phyloP scores from a whole-genome alignment of 345 rosid genomes.

The rapeseed (Brassica napus) region DNA sequence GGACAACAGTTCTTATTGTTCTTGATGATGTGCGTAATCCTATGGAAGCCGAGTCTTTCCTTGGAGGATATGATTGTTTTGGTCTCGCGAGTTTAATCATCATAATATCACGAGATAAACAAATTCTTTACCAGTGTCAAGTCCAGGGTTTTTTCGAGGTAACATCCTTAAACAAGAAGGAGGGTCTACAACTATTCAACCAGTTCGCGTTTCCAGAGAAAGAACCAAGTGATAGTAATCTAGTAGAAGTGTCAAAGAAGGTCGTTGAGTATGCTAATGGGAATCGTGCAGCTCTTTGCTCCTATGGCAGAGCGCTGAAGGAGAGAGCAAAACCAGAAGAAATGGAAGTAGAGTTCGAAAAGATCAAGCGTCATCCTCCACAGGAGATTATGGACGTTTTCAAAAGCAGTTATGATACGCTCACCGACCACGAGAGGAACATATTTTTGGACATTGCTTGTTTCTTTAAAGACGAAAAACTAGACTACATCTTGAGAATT shows the following conservation, averaged over 20 bases:
- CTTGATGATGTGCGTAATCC: slow-evolving; percentile 29
- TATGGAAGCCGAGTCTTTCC: slow-evolving; percentile 13
- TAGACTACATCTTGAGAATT: not conserved
- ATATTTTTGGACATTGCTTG: slow-evolving; percentile 40
- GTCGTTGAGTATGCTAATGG: slow-evolving; percentile 12
- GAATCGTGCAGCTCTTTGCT: not conserved
- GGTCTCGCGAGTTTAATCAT: not conserved
- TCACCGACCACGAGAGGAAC: slow-evolving; percentile 24
- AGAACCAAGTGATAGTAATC: not conserved
- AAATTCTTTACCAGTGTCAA: slow-evolving; percentile 16
- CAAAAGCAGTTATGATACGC: slow-evolving; percentile 34
- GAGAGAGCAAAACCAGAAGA: not conserved
- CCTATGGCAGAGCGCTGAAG: not conserved
- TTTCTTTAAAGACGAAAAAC: slow-evolving; percentile 23
- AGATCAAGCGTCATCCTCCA: not conserved
- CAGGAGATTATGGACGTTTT: slow-evolving; percentile 3
- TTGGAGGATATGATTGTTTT: slow-evolving; percentile 14
- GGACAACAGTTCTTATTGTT: slow-evolving; percentile 10
- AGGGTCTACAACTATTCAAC: slow-evolving; percentile 3
- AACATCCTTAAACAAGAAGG: not conserved
- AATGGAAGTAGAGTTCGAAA: not conserved
- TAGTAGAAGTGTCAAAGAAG: not conserved
- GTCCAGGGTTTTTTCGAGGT: not conserved
- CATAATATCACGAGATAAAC: slow-evolving; percentile 29
- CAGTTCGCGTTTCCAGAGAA: not conserved